Evolutionary conservation across 2,329 filamentous ascomycete species (phyloP), one percentile per base, ranked within the genome.

Genomic region (Aureobasidium melanogenum): DNA sequence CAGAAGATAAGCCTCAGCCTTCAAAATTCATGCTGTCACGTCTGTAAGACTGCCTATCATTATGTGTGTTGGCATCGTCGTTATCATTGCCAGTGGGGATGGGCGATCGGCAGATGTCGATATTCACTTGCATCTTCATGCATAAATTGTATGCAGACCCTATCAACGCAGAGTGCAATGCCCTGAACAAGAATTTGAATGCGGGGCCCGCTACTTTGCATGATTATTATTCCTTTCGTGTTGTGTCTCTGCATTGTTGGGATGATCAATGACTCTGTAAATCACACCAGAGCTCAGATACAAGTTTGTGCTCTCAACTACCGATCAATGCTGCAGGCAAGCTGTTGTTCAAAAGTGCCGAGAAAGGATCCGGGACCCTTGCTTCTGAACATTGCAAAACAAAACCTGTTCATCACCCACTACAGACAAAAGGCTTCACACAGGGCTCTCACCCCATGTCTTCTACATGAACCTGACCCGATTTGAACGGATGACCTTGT

Each of bases 401-500:
- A 36, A 51, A 51, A 51, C 32, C n/a, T 51, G 17, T 24, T 2
- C 14, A 38, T 6, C 32, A 26, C 32, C 6, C 36, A 9, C 7
- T n/a, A 32, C 32, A 36, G n/a, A 36, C 48, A 51, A 51, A 47
- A 48, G n/a, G 46, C 8, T 2, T 6, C 28, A 32, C 28, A 28
- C 3, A 32, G 24, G 10, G 24, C 44, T 30, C 44, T 47, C 26
- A 26, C 44, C 9, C 44, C 14, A 5, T n/a, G 44, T 47, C 24
- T 47, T n/a, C 15, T 12, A 26, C 1, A 54, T 55, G 51, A 55
- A 55, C 36, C 51, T 32, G n/a, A 32, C 51, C 51, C 51, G 51
- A 55, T 55, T 55, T 55, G 51, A 55, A 55, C 51, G 51, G 51
- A 55, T 32, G 51, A 55, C 51, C 51, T 55, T 55, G 51, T 30